Conservation (phyloP, 2,329 filamentous ascomycete species). For the Paecilomyces sp. region DNA sequence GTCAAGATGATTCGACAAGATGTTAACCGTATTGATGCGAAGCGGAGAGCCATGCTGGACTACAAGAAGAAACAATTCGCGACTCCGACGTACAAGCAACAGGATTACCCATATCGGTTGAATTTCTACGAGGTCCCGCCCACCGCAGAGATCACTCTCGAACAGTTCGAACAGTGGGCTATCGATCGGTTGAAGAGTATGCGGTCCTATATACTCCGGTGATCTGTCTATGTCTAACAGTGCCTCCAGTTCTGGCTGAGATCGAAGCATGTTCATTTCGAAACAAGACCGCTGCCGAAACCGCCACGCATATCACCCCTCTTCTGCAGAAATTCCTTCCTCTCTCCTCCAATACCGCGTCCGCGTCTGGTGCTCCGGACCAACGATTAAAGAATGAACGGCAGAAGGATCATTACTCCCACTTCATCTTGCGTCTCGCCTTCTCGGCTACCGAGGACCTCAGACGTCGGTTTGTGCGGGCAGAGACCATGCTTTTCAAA, state of each 20-base stretch:
- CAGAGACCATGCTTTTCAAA: slow-evolving; percentile 85
- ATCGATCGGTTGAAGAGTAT: slow-evolving; percentile 80
- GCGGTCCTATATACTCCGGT: slow-evolving; percentile 7
- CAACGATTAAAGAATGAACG: slow-evolving; percentile 60
- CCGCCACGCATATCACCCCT: slow-evolving; percentile 72
- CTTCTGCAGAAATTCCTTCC: slow-evolving; percentile 82
- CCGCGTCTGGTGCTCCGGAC: slow-evolving; percentile 43
- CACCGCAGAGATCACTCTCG: slow-evolving; percentile 87
- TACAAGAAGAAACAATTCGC: slow-evolving; percentile 84
- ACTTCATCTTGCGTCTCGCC: slow-evolving; percentile 91
- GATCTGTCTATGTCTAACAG: slow-evolving; percentile 3
- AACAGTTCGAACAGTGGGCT: slow-evolving; percentile 98
- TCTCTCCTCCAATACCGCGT: slow-evolving; percentile 67
- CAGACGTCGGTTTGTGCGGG: slow-evolving; percentile 72
- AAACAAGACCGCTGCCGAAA: slow-evolving; percentile 79
- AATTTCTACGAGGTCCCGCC: slow-evolving; percentile 89
- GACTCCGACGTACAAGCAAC: slow-evolving; percentile 65
- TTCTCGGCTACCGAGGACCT: slow-evolving; percentile 90
- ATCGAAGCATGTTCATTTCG: slow-evolving; percentile 92
- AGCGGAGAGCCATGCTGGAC: slow-evolving; percentile 70
- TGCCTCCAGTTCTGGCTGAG: slow-evolving; percentile 29
- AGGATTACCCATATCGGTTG: slow-evolving; percentile 74
- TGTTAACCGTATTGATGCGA: slow-evolving; percentile 46
- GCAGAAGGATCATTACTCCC: slow-evolving; percentile 93
- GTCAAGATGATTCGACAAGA: slow-evolving; percentile 39